Base-by-base conservation (phyloP, 495 filamentous ascomycete genomes). In the Alectoria sarmentosa region DNA sequence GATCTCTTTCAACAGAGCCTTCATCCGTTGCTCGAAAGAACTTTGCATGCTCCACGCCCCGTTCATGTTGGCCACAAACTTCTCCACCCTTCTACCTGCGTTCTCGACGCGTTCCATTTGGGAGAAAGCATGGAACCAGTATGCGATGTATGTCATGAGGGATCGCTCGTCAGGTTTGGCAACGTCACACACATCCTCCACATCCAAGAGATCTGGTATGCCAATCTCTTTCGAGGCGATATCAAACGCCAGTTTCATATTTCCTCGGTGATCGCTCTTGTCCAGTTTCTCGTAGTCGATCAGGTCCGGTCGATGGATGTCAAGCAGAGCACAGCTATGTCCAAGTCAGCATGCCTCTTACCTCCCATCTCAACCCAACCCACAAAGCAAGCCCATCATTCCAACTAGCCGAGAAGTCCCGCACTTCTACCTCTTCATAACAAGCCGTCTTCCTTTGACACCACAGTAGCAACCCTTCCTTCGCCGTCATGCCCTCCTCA, bases 41-140 rank as follows among this genome's bases (percentile, higher is more conserved):
- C 89, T 94, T 76, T 98, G 91, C 94, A 98, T 98, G 72, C 95
- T 92, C 94, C 95, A 98, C 5, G 94, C 92, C n/a, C 93, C 94
- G 68, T 96, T 91, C 94, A 98, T 98, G 71, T 94, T 96, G 72
- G 89, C 90, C 55, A 98, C 90, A 69, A 98, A 98, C 78, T 98
- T 98, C 79, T 98, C 94, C 4, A 98, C 94, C 64, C 94, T 84
- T 62, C 94, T 84, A 4, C 94, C 94, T 3, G 95, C 95, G 73
- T 98, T 98, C 73, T 98, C 94, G 17, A 98, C 95, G 67, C 91
- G 84, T 75, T 98, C 94, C 84, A 98, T 90, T 72, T 97, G 92
- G 30, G 92, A 96, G 71, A 98, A 98, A 64, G 94, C 95, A 70
- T 98, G 94, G 82, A 98, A 98, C 94, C 95, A 98, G 76, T 98